These are phyloP conservation scores for Metschnikowia anglica DNA, from an alignment of 805 yeast genomes.

Conservation along the genomic window DNA sequence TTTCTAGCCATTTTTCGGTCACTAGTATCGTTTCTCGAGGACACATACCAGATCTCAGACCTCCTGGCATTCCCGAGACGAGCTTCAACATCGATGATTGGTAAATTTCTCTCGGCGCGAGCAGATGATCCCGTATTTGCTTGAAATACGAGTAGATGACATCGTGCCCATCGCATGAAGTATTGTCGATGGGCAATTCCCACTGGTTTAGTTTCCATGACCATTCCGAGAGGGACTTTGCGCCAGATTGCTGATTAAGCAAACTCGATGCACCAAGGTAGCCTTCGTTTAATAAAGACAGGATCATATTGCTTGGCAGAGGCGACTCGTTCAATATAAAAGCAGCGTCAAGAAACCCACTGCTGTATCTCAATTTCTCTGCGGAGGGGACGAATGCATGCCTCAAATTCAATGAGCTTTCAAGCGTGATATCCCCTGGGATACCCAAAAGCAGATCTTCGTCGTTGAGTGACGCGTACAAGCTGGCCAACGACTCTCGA, in stretches of 20 bases:
- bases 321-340: constrained; percentile 14
- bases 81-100: constrained; percentile 22
- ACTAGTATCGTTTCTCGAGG: constrained; percentile 1
- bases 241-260: constrained; percentile 27
- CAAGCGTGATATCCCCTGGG: constrained; percentile 56
- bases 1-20: constrained; percentile 9
- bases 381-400: constrained; percentile 28
- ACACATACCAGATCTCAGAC: neutral
- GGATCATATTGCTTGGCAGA: constrained; percentile 23
- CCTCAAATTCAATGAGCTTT: constrained; percentile 48
- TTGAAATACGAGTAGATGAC: constrained; percentile 55
- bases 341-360: constrained; percentile 55
- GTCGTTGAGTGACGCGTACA: constrained; percentile 59
- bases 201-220: constrained; percentile 77
- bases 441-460: constrained; percentile 65
- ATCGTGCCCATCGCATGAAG: constrained; percentile 40
- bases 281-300: constrained; percentile 51
- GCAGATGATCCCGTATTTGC: constrained; percentile 39
- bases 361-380: constrained; percentile 50
- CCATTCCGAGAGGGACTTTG: constrained; percentile 44
- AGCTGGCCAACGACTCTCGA: constrained; percentile 16
- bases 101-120: constrained; percentile 18
- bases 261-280: constrained; percentile 56
- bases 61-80: constrained; percentile 9
- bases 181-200: constrained; percentile 59